Evolutionary conservation across 495 filamentous ascomycete species (phyloP).

Genomic region (Penicillium roqueforti): DNA sequence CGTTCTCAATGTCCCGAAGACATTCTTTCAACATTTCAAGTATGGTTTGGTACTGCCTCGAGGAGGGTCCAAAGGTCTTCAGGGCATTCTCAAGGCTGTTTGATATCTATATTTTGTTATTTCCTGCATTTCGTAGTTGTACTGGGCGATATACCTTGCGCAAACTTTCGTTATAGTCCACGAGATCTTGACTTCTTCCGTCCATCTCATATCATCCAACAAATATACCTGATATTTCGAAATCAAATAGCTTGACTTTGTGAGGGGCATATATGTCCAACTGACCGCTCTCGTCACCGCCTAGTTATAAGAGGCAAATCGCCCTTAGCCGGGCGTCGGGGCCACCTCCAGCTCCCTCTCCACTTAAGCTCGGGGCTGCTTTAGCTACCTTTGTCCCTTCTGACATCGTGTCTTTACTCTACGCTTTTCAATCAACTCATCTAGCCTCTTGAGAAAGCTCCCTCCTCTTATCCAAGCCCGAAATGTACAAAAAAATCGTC

Average conservation of each 20-base stretch:
- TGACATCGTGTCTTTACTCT: too few relatives aligned
- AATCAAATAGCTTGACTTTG: neutral
- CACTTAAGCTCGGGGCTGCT: too few relatives aligned
- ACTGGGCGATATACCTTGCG: conserved; percentile 22
- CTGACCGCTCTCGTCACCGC: conserved; percentile 1
- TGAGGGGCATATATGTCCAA: neutral
- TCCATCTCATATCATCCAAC: neutral
- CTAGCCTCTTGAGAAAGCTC: too few relatives aligned
- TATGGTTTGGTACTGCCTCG: conserved; percentile 36
- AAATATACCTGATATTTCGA: neutral
- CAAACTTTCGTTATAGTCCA: conserved; percentile 31
- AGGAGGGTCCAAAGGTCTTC: conserved; percentile 39
- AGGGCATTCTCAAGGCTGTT: conserved; percentile 41
- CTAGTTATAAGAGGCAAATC: too few relatives aligned
- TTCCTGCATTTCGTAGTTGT: neutral
- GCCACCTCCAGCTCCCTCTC: too few relatives aligned
- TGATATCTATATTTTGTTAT: conserved; percentile 32
- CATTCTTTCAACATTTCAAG: conserved; percentile 36
- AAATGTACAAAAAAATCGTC: too few relatives aligned
- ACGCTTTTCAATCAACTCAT: too few relatives aligned
- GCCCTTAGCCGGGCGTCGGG: too few relatives aligned
- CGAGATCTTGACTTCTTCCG: neutral
- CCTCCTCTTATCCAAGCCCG: too few relatives aligned
- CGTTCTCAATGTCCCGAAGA: conserved; percentile 31
- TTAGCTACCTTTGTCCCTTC: too few relatives aligned